Base-by-base conservation (phyloP, 257 asterid genomes). In the Plectranthus barbatus region DNA sequence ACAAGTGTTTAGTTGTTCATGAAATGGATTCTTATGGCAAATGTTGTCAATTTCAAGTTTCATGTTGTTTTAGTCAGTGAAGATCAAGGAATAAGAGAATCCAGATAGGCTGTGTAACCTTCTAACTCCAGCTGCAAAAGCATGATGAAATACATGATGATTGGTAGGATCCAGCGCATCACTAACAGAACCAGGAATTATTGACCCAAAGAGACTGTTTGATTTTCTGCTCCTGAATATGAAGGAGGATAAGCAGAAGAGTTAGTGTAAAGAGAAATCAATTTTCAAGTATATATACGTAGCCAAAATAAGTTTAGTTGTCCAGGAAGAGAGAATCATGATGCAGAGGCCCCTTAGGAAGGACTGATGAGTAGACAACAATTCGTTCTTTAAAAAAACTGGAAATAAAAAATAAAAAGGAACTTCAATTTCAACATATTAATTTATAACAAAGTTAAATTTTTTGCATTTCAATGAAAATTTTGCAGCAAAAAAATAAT, bases 81-180 rank as follows among this genome's bases (percentile, higher is more conserved):
- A 23, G 42, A 60, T 17, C 40, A 50, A 49, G 49, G 40, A 64
- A 64, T 26, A 60, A 53, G 49, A 23, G 20, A 67, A 26, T 49
- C 19, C 18, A 72, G 46, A 48, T 19, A 52, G 56, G 70, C 47
- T 11, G 40, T 24, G 21, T 45, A 21, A 91, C 98, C 96, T 88
- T 77, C 76, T 81, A 57, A 86, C 76, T 62, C 96, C 95, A 71
- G 94, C 80, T 34, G 98, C 81, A 66, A 79, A 84, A 65, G 88
- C 94, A 69, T 77, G 76, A 74, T 91, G 98, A 67, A 81, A 80
- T 73, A 91, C 83, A 46, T 79, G 87, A 79, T 90, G 97, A 73
- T 88, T 86, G 71, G 94, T 63, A 8, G 96, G 81, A 80, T 91
- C 95, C 77, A 88, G 68, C 26, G 80, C 94, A 58, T 80, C 96